A percentile compares a stretch with the other conserved stretches of the same genome.
Evolutionary conservation across 371 early-diverging fungal genomes (phyloP).

Genomic region (Haplosporangium sp.): DNA sequence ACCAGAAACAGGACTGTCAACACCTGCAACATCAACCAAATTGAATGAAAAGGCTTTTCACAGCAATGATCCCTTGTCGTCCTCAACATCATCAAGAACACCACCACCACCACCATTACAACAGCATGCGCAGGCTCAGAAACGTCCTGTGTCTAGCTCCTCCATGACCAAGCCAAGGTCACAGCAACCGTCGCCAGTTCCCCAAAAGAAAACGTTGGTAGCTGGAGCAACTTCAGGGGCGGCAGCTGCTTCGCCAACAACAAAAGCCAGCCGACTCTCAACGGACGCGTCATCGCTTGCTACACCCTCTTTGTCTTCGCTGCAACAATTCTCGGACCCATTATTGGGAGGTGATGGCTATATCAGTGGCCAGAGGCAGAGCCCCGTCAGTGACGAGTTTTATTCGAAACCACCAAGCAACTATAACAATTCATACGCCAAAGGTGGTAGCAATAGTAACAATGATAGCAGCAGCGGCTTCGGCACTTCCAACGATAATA

Average conservation of each 20-base stretch:
- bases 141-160: neutral
- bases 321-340: conserved; percentile 31
- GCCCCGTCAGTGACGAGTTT: neutral
- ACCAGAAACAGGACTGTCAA: conserved; percentile 5
- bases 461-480: neutral
- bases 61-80: conserved; percentile 10
- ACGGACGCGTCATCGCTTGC: conserved; percentile 19
- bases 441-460: neutral
- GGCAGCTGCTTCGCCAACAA: neutral
- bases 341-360: neutral
- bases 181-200: conserved; percentile 3
- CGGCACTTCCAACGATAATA: neutral
- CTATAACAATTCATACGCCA: conserved; percentile 7
- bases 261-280: conserved; percentile 5
- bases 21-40: neutral
- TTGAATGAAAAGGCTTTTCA: no score
- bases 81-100: neutral
- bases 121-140: neutral
- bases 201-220: conserved; percentile 1
- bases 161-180: neutral
- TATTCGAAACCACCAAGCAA: neutral
- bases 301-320: conserved; percentile 23
- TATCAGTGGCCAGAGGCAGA: neutral
- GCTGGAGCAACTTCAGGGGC: neutral
- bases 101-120: neutral